Base-by-base conservation (phyloP, 1,284 basidiomycete species). In the Apiotrichum mycotoxinovorans region DNA sequence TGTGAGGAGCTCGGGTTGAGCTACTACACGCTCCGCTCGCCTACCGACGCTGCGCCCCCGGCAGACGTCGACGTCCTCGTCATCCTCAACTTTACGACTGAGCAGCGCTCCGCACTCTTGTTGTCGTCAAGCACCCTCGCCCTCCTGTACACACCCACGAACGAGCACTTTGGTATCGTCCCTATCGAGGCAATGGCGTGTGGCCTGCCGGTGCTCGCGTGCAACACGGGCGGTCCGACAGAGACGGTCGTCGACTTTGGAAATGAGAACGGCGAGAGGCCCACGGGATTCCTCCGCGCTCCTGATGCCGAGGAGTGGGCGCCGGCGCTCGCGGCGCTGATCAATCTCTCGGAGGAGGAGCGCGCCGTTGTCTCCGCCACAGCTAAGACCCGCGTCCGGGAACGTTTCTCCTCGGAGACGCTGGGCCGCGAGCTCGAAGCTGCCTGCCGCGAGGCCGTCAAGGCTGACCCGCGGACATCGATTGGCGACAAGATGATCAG, bases 111-210 rank as follows among this genome's bases (percentile, higher is more conserved):
- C 0, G 84, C 86, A 9, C 82, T 93, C 2, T 83, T 96, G 22
- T 82, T 80, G 17, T 80, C 84, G 1, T 71, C 83, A 0, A 62
- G 82, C 2, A 90, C 89, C 0, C 77, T 83, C 12, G 87, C 84
- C 0, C 80, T 98, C 0, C 81, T 98, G 4, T 98, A 98, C 75
- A 98, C 96, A 0, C 95, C 96, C 0, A 81, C 84, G 2, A 94
- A 96, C 74, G 95, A 98, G 71, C 95, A 98, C 75, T 96, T 98
- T 71, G 95, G 95, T 2, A 98, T 98, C 66, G 94, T 89, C 0
- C 95, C 95, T 0, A 83, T 98, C 7, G 96, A 98, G 74, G 94
- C 86, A 0, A 97, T 98, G 92, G 84, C 87, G 2, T 93, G 88
- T 60, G 90, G 91, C 1, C 73, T 98, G 0, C 92, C 93, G 0